phyloP scores from a whole-genome alignment of 495 filamentous ascomycete genomes.

The Podospora appendiculata region DNA sequence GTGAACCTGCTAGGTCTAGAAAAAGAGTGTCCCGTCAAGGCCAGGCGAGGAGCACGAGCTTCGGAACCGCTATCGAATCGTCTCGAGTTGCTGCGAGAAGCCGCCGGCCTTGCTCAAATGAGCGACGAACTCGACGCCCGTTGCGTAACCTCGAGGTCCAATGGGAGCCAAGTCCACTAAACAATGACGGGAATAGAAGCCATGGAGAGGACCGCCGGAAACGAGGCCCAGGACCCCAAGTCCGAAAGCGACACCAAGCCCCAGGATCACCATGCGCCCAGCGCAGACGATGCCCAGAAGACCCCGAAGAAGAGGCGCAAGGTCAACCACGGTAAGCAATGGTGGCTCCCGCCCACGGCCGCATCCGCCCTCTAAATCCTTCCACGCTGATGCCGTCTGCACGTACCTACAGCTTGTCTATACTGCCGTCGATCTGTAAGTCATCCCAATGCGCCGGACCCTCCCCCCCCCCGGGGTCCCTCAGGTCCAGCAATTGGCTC shows the following conservation, averaged over 20 bases:
- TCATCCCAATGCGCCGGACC: conserved; percentile 24
- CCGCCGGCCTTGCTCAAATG: conserved; percentile 40
- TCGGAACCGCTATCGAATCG: conserved; percentile 27
- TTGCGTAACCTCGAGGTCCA: conserved; percentile 44
- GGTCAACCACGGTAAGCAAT: conserved; percentile 90
- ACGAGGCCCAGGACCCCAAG: conserved; percentile 42
- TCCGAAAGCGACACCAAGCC: conserved; percentile 37
- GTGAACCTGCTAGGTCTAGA: neutral
- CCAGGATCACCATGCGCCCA: conserved; percentile 35
- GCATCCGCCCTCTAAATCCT: conserved; percentile 9
- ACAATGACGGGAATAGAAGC: conserved; percentile 31
- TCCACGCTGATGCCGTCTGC: conserved; percentile 37
- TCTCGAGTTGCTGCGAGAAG: conserved; percentile 35
- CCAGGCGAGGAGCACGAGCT: conserved; percentile 6
- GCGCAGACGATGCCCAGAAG: conserved; percentile 38
- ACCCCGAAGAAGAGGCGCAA: conserved; percentile 95
- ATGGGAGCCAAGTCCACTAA: conserved; percentile 35
- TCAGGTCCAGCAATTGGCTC: conserved; percentile 24
- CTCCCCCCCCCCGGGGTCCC: neutral
- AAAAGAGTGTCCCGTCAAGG: conserved; percentile 1
- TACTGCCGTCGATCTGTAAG: conserved; percentile 99
- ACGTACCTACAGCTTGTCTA: conserved; percentile 74
- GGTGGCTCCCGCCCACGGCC: conserved; percentile 12
- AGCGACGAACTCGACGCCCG: conserved; percentile 38
- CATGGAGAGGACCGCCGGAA: conserved; percentile 41